Conservation (phyloP, 805 yeast species). For the Hanseniaspora pseudoguilliermondii region DNA sequence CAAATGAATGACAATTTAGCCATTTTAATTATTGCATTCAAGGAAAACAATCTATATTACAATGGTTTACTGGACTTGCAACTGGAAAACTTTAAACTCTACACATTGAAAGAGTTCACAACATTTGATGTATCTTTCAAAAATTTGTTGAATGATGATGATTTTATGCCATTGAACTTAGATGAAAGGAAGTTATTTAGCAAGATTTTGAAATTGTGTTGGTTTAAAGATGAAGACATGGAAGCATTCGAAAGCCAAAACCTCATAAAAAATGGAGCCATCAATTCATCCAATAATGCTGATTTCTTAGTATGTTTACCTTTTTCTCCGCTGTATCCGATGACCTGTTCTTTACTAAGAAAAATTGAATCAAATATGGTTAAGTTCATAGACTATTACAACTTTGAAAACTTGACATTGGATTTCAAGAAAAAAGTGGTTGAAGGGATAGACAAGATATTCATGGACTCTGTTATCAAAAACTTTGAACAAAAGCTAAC, state of each 20-base stretch:
- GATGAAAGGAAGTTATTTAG: constrained; percentile 47
- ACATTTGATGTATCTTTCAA: constrained; percentile 51
- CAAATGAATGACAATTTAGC: constrained; percentile 55
- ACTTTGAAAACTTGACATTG: constrained; percentile 48
- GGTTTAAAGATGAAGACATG: constrained; percentile 46
- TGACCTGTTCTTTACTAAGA: constrained; percentile 65
- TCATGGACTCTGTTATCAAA: constrained; percentile 52
- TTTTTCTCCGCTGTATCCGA: constrained; percentile 77
- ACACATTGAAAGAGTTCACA: constrained; percentile 41
- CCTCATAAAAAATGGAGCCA: constrained; percentile 2
- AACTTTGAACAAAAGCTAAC: constrained; percentile 49
- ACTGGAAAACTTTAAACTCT: constrained; percentile 45
- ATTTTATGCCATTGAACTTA: constrained; percentile 75
- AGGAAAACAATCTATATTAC: constrained; percentile 51
- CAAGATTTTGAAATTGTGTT: constrained; percentile 49
- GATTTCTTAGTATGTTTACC: constrained; percentile 59
- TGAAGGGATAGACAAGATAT: constrained; percentile 52
- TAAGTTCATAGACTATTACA: constrained; percentile 54
- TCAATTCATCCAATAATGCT: constrained; percentile 16
- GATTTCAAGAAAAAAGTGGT: constrained; percentile 27
- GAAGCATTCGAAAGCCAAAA: constrained; percentile 23
- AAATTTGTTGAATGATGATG: constrained; percentile 58
- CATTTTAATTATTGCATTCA: constrained; percentile 60
- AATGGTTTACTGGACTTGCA: constrained; percentile 50
- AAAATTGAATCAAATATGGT: constrained; percentile 50